Percentiles rank a stretch among this genome's conserved stretches.
These are phyloP conservation scores for Lipomyces orientalis DNA, from an alignment of 805 yeast genomes.

Conservation along the genomic window DNA sequence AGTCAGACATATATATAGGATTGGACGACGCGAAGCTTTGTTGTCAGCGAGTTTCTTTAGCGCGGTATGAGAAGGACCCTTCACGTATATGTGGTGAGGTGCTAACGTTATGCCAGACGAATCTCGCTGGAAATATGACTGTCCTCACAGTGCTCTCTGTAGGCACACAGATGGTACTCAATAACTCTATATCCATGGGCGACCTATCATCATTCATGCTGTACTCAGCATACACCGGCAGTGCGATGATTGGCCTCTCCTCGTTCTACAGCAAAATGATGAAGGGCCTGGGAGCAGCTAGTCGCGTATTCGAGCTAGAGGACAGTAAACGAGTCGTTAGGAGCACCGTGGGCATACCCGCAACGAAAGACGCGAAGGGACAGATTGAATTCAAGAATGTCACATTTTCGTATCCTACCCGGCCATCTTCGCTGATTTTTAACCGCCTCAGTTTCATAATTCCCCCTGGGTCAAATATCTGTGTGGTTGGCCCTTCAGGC, in stretches of 20 bases:
- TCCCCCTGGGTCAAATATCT: conserved; percentile 81
- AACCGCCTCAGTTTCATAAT: conserved; percentile 62
- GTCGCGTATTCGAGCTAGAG: conserved; percentile 83
- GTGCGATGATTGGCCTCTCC: conserved; percentile 87
- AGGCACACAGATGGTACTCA: conserved; percentile 82
- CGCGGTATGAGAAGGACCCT: conserved; percentile 42
- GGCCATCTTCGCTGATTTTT: conserved; percentile 73
- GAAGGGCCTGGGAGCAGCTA: conserved; percentile 98
- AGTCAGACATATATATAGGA: conserved; percentile 65
- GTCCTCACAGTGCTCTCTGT: conserved; percentile 73
- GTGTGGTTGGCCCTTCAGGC: conserved; percentile 95
- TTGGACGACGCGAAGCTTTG: conserved; percentile 79
- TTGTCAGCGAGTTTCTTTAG: conserved; percentile 71
- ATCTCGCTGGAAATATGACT: conserved; percentile 81
- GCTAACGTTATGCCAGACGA: conserved; percentile 69
- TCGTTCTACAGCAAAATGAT: conserved; percentile 90
- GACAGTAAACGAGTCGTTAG: conserved; percentile 75
- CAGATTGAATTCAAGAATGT: conserved; percentile 65
- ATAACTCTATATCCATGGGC: conserved; percentile 79
- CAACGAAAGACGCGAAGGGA: conserved; percentile 25
- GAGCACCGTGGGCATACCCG: conserved; percentile 39
- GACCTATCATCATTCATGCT: conserved; percentile 90
- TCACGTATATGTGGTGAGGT: conserved; percentile 49
- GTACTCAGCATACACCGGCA: conserved; percentile 93
- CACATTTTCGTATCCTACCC: conserved; percentile 79